Base-by-base conservation (phyloP, 2,329 filamentous ascomycete genomes). In the Calonectria crousiana region DNA sequence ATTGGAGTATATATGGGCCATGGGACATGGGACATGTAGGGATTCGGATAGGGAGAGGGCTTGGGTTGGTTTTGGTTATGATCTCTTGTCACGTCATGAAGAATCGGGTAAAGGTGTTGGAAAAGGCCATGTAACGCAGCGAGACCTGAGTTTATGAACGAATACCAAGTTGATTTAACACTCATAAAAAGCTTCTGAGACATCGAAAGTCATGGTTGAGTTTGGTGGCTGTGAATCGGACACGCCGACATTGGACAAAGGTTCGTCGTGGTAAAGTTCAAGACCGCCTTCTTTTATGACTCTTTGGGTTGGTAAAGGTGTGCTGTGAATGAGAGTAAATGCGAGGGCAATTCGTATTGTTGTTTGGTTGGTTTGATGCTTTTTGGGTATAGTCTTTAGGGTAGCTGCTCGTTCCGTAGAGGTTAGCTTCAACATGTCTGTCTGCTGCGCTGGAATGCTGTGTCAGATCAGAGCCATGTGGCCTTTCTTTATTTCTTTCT, bases 51-150 rank as follows among this genome's bases (percentile, higher is more conserved):
- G 23, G n/a, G 23, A 41, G 36, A 26, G 6, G 56, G 6, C 36
- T 38, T 23, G 52, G n/a, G 28, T 34, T 20, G 4, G 38, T 41
- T 62, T 36, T 23, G 23, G 56, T 28, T 28, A 62, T 36, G 34
- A 62, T 36, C 11, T 28, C 14, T 18, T 44, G 36, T 9, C n/a
- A 62, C 16, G 14, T 20, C 11, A 62, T 62, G 34, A 62, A 26
- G n/a, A 38, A 41, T 41, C 3, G n/a, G 56, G 36, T 23, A 62
- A 62, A 62, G 38, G 56, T 47, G 56, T 62, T 26, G 56, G 56
- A 28, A 62, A 23, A 36, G 56, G 56, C 38, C 56, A 41, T 62
- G 36, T 41, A 62, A 62, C 56, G 56, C 56, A 62, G 56, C 56
- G 56, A 62, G 56, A 41, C n/a, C 23, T 41, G 38, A 28, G 26